Conservation (phyloP, 2,329 filamentous ascomycete species). For the Aureobasidium sp. region DNA sequence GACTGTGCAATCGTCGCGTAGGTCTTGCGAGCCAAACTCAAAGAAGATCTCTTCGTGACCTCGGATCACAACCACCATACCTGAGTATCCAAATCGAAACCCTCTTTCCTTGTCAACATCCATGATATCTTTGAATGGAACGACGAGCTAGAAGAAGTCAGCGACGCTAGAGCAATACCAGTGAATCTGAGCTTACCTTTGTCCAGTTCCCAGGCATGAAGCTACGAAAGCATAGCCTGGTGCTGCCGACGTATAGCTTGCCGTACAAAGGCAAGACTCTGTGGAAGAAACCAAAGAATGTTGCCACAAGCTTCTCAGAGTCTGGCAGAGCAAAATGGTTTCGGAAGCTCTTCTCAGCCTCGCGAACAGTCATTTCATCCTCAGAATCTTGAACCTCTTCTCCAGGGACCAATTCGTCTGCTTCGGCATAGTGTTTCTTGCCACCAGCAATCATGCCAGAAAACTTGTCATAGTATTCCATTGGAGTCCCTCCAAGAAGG, state of each 20-base stretch:
- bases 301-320: conserved; percentile 75
- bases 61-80: conserved; percentile 83
- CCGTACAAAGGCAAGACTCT: conserved; percentile 87
- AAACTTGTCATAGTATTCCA: conserved; percentile 94
- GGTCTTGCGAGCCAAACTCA: conserved; percentile 71
- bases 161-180: neutral
- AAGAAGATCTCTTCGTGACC: conserved; percentile 97
- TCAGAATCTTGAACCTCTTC: conserved; percentile 54
- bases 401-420: conserved; percentile 55
- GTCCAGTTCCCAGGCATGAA: conserved; percentile 82
- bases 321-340: conserved; percentile 84
- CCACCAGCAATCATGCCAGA: conserved; percentile 95
- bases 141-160: conserved; percentile 50
- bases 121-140: conserved; percentile 85
- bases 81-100: conserved; percentile 84
- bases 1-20: conserved; percentile 81
- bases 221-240: conserved; percentile 87
- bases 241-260: conserved; percentile 89
- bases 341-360: conserved; percentile 64
- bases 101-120: conserved; percentile 93
- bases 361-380: conserved; percentile 48
- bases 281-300: conserved; percentile 88
- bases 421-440: conserved; percentile 78
- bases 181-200: conserved; percentile 42
- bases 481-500: conserved; percentile 58